Conservation (phyloP, 2,329 filamentous ascomycete species). For the Triangularia setosa region DNA sequence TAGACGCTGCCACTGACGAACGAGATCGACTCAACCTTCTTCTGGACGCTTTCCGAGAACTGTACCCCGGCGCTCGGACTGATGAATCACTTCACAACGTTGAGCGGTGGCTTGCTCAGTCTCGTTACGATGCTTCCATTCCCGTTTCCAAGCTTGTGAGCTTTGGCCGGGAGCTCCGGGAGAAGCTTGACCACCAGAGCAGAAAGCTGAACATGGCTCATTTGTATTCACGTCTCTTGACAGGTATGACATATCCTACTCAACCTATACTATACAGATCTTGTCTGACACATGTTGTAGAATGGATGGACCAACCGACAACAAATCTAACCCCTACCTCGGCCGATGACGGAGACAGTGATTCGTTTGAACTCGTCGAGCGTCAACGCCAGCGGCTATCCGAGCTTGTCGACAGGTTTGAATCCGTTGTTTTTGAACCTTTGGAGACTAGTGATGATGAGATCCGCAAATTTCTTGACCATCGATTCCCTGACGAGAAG, state of each 20-base stretch:
- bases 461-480: slow-evolving; percentile 32
- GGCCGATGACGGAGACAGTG: slow-evolving; percentile 19
- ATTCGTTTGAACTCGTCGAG: slow-evolving; percentile 32
- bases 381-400: slow-evolving; percentile 35
- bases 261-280: not conserved
- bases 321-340: slow-evolving; percentile 3
- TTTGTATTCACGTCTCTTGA: slow-evolving; percentile 36
- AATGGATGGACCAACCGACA: slow-evolving; percentile 35
- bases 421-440: slow-evolving; percentile 36
- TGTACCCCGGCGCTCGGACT: slow-evolving; percentile 18
- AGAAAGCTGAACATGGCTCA: slow-evolving; percentile 34
- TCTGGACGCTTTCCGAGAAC: slow-evolving; percentile 23
- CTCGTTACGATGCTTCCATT: slow-evolving; percentile 35
- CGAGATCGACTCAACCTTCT: slow-evolving; percentile 23
- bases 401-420: slow-evolving; percentile 37
- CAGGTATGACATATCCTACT: slow-evolving; percentile 13
- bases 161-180: slow-evolving; percentile 32
- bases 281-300: slow-evolving; percentile 10
- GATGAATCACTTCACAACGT: slow-evolving; percentile 29
- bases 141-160: slow-evolving; percentile 30
- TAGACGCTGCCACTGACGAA: slow-evolving; percentile 15
- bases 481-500: slow-evolving; percentile 31
- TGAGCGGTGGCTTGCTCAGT: slow-evolving; percentile 35
- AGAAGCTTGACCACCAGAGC: slow-evolving; percentile 34
- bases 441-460: slow-evolving; percentile 31